Evolutionary conservation across 108 stramenopile species (phyloP).

Genomic region (Skeletonema potamos): DNA sequence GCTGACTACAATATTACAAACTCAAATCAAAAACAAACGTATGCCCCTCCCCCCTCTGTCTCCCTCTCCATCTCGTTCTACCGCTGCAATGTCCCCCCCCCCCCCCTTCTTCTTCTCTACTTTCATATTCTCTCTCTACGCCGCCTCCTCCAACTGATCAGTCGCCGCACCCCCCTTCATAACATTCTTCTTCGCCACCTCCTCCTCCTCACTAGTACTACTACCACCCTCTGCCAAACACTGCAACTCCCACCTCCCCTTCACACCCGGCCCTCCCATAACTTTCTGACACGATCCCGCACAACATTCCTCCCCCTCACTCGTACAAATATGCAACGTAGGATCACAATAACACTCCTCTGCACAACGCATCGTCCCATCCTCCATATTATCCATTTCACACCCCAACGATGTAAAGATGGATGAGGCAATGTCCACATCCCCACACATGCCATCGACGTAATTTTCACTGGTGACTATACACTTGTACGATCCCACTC

Average conservation of each 20-base stretch:
- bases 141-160: no score
- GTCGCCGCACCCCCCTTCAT: no score
- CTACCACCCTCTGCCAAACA: no score
- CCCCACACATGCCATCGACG: neutral
- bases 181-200: neutral
- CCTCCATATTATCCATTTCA: neutral
- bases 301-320: neutral
- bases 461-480: neutral
- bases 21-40: no score
- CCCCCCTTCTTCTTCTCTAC: no score
- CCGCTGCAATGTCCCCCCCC: no score
- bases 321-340: neutral
- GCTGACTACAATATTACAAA: no score
- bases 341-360: neutral
- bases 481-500: neutral
- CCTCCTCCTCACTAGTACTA: neutral
- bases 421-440: neutral
- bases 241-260: neutral
- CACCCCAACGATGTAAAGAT: neutral
- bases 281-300: neutral
- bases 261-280: neutral
- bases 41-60: no score
- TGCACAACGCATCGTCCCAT: neutral
- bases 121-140: no score
- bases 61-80: no score